These are phyloP conservation scores for Colletotrichum lindemuthianum DNA, from an alignment of 2,329 filamentous ascomycete genomes.

Conservation along the genomic window DNA sequence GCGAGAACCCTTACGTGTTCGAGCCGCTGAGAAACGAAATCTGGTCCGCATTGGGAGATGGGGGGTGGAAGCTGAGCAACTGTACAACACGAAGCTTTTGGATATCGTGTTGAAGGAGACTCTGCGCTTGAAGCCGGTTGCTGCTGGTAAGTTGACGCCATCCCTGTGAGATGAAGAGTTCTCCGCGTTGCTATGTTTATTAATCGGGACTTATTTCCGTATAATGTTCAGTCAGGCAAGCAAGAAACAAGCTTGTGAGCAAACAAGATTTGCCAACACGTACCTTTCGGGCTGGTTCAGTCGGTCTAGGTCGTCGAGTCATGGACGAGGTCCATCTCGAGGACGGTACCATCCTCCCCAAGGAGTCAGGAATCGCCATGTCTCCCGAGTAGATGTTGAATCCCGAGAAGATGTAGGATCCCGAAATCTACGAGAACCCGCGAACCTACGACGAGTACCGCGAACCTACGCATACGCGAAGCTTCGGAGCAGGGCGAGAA, in stretches of 20 bases:
- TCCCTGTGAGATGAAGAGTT: no score
- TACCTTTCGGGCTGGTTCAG: not conserved
- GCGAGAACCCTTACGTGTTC: conserved; percentile 37
- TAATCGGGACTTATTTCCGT: not conserved
- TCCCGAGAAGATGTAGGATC: conserved; percentile 38
- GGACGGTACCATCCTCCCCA: conserved; percentile 40
- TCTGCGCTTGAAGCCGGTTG: conserved; percentile 28
- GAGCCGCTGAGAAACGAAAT: conserved; percentile 39
- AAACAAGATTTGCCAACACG: no score
- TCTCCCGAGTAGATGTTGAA: conserved; percentile 38
- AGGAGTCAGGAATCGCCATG: conserved; percentile 38
- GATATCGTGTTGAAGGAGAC: conserved; percentile 32
- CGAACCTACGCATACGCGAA: conserved; percentile 43
- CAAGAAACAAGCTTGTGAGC: no score
- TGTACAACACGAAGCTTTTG: conserved; percentile 29
- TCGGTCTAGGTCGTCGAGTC: conserved; percentile 25
- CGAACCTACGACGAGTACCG: conserved; percentile 42
- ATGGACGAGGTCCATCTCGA: conserved; percentile 18
- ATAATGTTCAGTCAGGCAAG: not conserved
- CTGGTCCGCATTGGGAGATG: conserved; percentile 5
- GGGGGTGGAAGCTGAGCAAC: conserved; percentile 11
- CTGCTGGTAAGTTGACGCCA: conserved; percentile 11
- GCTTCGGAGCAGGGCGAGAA: conserved; percentile 38
- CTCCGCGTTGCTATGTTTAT: no score
- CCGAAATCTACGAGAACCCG: conserved; percentile 40